phyloP scores from a whole-genome alignment of 805 yeast species.

The Lipomyces spencermartinsiae region DNA sequence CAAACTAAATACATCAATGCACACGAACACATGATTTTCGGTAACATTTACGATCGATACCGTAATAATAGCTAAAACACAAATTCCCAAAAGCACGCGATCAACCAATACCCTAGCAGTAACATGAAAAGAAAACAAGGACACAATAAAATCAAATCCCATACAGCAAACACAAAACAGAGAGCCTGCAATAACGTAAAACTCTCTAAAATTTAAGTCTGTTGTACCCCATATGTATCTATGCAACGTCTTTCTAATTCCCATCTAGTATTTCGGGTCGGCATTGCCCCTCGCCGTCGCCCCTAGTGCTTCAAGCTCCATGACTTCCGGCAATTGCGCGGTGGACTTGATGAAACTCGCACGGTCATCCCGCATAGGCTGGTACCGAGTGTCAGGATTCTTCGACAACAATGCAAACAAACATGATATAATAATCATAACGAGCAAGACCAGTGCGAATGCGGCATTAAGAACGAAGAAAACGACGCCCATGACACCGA shows the following conservation, averaged over 20 bases:
- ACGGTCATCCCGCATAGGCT: constrained; percentile 96
- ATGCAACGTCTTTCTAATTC: neutral
- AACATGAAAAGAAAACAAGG: neutral
- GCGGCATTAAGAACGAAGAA: constrained; percentile 89
- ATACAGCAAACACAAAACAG: neutral
- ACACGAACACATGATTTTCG: neutral
- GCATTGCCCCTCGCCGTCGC: constrained; percentile 49
- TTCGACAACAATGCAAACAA: constrained; percentile 79
- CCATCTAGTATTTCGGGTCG: neutral
- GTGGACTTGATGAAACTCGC: constrained; percentile 74
- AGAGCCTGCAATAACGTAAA: neutral
- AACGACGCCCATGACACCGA: constrained; percentile 89
- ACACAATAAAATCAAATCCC: neutral
- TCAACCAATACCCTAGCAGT: neutral
- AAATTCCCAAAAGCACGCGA: neutral
- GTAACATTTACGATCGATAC: neutral
- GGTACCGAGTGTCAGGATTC: constrained; percentile 94
- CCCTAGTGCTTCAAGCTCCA: constrained; percentile 76
- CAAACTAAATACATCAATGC: neutral
- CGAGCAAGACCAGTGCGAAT: constrained; percentile 77
- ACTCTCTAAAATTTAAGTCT: neutral
- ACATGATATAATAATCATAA: constrained; percentile 89
- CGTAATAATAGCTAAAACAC: neutral
- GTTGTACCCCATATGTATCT: neutral
- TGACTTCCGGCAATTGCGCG: constrained; percentile 49